phyloP scores from a whole-genome alignment of 2,329 filamentous ascomycete genomes.

The Zymoseptoria crescenta region DNA sequence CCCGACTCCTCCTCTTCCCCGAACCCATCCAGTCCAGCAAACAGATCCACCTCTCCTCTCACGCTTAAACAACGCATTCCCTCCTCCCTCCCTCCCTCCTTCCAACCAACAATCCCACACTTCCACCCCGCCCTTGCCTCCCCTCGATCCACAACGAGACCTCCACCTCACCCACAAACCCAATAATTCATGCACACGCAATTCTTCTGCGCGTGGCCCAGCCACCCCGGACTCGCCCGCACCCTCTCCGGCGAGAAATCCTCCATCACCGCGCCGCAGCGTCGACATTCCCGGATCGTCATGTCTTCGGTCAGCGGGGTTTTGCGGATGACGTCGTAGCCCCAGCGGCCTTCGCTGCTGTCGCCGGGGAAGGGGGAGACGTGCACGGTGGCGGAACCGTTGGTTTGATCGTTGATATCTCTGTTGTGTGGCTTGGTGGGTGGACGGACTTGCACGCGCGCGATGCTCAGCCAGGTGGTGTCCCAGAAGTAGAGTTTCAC shows the following conservation, averaged over 20 bases:
- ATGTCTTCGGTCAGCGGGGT: conserved; percentile 30
- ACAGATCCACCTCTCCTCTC: too few relatives aligned
- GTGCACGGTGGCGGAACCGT: neutral
- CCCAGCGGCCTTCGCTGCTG: conserved; percentile 33
- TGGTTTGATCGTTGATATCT: too few relatives aligned
- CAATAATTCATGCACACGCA: conserved; percentile 27
- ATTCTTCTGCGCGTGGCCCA: conserved; percentile 24
- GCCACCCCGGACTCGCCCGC: conserved; percentile 22
- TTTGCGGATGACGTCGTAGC: conserved; percentile 52
- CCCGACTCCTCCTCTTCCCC: too few relatives aligned
- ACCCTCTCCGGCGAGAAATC: conserved; percentile 30
- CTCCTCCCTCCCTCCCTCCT: too few relatives aligned
- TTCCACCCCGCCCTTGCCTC: neutral
- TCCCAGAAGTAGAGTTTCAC: conserved; percentile 66
- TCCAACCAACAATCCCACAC: too few relatives aligned
- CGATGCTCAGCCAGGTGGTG: conserved; percentile 55
- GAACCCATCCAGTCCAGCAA: too few relatives aligned
- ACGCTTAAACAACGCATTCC: too few relatives aligned
- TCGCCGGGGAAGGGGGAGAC: neutral
- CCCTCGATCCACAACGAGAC: too few relatives aligned
- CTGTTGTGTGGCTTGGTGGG: neutral
- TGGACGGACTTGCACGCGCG: neutral
- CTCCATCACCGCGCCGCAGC: conserved; percentile 42
- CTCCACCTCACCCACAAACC: conserved; percentile 15
- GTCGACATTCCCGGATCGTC: conserved; percentile 35